Conservation (phyloP, 2,329 filamentous ascomycete genomes). For the Phyllosticta capitalensis region DNA sequence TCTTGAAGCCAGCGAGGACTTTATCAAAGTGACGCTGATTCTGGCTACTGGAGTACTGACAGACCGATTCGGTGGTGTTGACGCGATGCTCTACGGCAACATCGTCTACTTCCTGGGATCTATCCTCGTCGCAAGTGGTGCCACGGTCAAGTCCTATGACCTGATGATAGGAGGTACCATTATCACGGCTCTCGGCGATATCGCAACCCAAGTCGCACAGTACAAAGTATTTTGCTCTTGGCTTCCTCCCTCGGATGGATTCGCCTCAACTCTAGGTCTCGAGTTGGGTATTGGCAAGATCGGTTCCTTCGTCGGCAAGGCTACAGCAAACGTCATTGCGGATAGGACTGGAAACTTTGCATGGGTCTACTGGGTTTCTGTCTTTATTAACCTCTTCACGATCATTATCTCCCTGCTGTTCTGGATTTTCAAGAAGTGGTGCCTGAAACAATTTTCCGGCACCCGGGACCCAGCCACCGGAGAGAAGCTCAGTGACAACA, state of each 20-base stretch:
- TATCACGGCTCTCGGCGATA: slow-evolving; percentile 49
- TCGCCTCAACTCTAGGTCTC: slow-evolving; percentile 51
- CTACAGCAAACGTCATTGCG: slow-evolving; percentile 50
- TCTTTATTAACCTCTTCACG: background rate
- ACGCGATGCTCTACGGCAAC: slow-evolving; percentile 48
- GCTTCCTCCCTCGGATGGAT: slow-evolving; percentile 48
- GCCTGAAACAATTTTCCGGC: background rate
- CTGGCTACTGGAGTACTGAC: slow-evolving; percentile 47
- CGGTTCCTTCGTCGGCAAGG: slow-evolving; percentile 50
- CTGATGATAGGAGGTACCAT: slow-evolving; percentile 47
- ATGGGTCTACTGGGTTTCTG: background rate
- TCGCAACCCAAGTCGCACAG: slow-evolving; percentile 54
- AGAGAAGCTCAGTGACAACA: background rate
- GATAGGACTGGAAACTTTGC: slow-evolving; percentile 37
- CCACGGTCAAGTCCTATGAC: slow-evolving; percentile 41
- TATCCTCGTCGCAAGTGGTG: slow-evolving; percentile 41
- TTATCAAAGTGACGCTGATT: slow-evolving; percentile 50
- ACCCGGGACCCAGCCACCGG: background rate
- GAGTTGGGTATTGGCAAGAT: slow-evolving; percentile 55
- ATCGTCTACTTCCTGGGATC: slow-evolving; percentile 48
- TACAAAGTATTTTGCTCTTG: slow-evolving; percentile 57
- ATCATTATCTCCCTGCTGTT: background rate
- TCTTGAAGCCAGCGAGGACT: slow-evolving; percentile 51
- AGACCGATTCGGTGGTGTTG: slow-evolving; percentile 48
- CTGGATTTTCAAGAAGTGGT: background rate